Conservation (phyloP, 306 rosid species). For the Cicer judaicum region DNA sequence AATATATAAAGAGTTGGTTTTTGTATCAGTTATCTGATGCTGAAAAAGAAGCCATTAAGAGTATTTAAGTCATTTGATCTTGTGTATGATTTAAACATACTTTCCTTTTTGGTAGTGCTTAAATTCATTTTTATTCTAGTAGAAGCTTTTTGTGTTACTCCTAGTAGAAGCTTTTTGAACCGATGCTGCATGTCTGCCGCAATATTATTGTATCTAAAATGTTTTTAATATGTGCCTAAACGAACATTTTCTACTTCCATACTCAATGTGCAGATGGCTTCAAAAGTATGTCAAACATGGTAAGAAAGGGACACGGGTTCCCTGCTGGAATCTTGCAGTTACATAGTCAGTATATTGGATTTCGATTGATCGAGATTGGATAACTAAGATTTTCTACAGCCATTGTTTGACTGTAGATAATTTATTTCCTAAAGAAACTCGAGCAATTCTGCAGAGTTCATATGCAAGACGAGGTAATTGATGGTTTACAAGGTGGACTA, state of each 20-base stretch:
- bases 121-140: conserved; percentile 18
- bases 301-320: no score
- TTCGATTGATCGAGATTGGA: no score
- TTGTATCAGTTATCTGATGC: conserved; percentile 19
- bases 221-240: background rate
- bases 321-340: no score
- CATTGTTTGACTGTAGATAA: no score
- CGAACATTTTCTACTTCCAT: background rate
- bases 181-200: conserved; percentile 14
- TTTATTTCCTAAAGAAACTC: no score
- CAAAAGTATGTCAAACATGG: background rate
- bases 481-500: background rate
- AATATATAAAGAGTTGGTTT: background rate
- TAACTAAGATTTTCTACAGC: no score
- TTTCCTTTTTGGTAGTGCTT: conserved; percentile 19
- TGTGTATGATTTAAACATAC: background rate
- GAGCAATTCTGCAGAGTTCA: no score
- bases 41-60: conserved; percentile 5
- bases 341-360: no score
- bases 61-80: conserved; percentile 7
- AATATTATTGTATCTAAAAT: conserved; percentile 14
- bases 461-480: no score
- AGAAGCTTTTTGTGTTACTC: background rate
- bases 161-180: conserved; percentile 15
- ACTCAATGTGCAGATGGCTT: background rate